Conservation (phyloP, 108 stramenopile genomes). For the Heterococcus sp. region DNA sequence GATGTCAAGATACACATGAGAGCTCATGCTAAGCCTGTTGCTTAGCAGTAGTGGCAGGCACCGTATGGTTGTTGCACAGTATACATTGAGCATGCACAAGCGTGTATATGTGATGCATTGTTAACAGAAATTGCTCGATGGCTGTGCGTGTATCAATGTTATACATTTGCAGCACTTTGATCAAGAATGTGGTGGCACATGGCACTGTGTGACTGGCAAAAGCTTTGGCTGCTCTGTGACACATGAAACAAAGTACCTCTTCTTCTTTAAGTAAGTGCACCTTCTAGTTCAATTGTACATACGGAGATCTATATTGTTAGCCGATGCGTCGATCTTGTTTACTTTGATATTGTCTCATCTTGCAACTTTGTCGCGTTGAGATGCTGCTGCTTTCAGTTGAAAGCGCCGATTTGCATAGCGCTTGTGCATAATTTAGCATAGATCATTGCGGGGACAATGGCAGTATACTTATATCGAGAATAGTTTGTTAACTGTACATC, state of each 20-base stretch:
- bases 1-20: too few relatives aligned
- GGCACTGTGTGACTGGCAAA: slow-evolving; percentile 52
- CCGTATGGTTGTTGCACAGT: too few relatives aligned
- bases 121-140: too few relatives aligned
- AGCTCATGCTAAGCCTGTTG: too few relatives aligned
- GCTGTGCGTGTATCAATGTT: too few relatives aligned
- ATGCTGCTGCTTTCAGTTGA: background rate
- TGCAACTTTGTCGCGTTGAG: background rate
- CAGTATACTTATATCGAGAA: too few relatives aligned
- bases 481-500: too few relatives aligned
- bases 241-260: slow-evolving; percentile 51
- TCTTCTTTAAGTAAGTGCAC: slow-evolving; percentile 53
- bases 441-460: too few relatives aligned
- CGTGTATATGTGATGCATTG: too few relatives aligned
- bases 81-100: too few relatives aligned
- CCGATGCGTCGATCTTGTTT: background rate
- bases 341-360: background rate
- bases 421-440: background rate
- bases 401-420: background rate
- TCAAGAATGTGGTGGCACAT: slow-evolving; percentile 50
- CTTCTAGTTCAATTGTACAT: slow-evolving; percentile 15
- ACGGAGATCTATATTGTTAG: background rate
- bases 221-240: slow-evolving; percentile 57
- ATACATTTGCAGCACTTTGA: slow-evolving; percentile 44
- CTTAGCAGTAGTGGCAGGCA: too few relatives aligned